These are phyloP conservation scores for Calcarisporium arbuscula DNA, from an alignment of 2,329 filamentous ascomycete species.

Conservation along the genomic window DNA sequence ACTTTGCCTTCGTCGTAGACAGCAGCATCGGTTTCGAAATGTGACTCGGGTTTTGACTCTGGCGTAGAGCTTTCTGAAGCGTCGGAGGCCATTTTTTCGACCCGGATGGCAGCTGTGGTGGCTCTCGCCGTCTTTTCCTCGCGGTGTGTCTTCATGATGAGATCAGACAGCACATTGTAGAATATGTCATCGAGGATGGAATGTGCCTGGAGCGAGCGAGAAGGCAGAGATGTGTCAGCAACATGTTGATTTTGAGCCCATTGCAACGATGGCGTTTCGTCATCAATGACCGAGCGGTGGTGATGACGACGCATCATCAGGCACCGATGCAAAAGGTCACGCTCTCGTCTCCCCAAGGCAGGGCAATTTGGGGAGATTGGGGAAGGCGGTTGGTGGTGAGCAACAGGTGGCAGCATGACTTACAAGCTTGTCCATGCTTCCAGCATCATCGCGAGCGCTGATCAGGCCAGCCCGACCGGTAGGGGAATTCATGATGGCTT, in stretches of 20 bases:
- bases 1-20: slow-evolving; percentile 65
- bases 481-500: slow-evolving; percentile 31
- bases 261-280: slow-evolving; percentile 3
- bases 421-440: slow-evolving; percentile 54
- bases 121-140: slow-evolving; percentile 72
- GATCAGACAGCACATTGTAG: slow-evolving; percentile 70
- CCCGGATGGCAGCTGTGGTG: slow-evolving; percentile 55
- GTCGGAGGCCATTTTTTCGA: slow-evolving; percentile 56
- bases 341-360: neutral
- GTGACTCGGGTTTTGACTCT: slow-evolving; percentile 49
- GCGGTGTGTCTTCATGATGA: slow-evolving; percentile 68
- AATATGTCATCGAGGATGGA: slow-evolving; percentile 67
- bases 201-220: slow-evolving; percentile 40
- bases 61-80: slow-evolving; percentile 45
- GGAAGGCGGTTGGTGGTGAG: slow-evolving; percentile 1
- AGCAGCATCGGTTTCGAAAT: slow-evolving; percentile 60
- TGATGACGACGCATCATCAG: too few species aligned
- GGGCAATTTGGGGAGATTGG: neutral
- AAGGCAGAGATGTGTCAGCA: slow-evolving; percentile 5
- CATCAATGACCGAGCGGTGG: slow-evolving; percentile 1
- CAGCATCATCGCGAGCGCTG: slow-evolving; percentile 44
- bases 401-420: slow-evolving; percentile 21
- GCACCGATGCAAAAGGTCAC: slow-evolving; percentile 4
- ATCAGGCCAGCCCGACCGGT: slow-evolving; percentile 54
- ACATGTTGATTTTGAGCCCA: too few species aligned